phyloP scores from a whole-genome alignment of 805 yeast genomes.

The Allodekkera sacchari region DNA sequence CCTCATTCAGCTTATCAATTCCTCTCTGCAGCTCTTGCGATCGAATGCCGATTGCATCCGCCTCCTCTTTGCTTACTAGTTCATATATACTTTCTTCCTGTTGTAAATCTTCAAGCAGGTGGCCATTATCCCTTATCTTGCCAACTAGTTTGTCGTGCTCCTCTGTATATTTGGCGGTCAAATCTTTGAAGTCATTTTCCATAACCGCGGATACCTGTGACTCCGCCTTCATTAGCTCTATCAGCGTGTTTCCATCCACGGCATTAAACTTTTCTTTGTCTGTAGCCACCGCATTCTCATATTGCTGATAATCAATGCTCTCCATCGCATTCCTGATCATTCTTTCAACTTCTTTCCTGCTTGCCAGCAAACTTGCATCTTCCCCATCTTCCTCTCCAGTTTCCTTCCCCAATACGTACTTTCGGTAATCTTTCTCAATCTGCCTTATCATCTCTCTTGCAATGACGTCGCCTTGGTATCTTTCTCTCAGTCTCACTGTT shows the following conservation, averaged over 20 bases:
- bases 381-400: neutral
- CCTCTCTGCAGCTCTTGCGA: conserved; percentile 1
- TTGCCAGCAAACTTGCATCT: neutral
- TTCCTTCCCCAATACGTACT: neutral
- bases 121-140: neutral
- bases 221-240: conserved; percentile 3
- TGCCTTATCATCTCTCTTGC: neutral
- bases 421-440: conserved; percentile 1
- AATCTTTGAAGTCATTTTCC: neutral
- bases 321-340: neutral
- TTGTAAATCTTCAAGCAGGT: neutral
- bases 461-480: neutral
- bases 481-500: no score
- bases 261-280: neutral
- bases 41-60: neutral
- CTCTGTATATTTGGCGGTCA: neutral
- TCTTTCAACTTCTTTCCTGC: conserved; percentile 1
- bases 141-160: neutral
- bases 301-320: neutral
- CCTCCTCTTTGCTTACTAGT: conserved; percentile 2
- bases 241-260: neutral
- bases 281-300: neutral
- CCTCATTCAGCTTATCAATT: conserved; percentile 2
- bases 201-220: neutral
- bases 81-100: conserved; percentile 2